These are phyloP conservation scores for Alternaria hordeiaustralica DNA, from an alignment of 2,329 filamentous ascomycete genomes.

Conservation along the genomic window DNA sequence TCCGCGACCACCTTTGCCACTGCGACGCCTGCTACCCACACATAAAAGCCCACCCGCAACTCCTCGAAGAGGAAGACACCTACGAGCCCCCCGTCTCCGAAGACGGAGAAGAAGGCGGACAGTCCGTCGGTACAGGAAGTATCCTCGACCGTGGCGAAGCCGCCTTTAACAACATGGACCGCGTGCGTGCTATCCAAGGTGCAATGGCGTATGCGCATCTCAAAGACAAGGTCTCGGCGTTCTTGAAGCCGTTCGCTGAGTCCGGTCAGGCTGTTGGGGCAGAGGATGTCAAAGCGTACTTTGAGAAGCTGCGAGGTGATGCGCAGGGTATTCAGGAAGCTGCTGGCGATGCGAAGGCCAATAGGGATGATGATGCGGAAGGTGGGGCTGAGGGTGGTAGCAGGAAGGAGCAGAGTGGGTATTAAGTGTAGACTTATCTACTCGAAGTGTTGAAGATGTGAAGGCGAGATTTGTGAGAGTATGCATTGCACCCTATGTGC, in stretches of 20 bases:
- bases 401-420: slow-evolving; percentile 51
- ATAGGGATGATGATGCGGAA: slow-evolving; percentile 28
- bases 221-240: slow-evolving; percentile 93
- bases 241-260: slow-evolving; percentile 92
- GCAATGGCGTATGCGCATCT: slow-evolving; percentile 98
- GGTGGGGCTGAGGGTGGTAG: slow-evolving; percentile 34
- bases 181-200: slow-evolving; percentile 88
- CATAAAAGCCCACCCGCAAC: slow-evolving; percentile 74
- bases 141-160: slow-evolving; percentile 92
- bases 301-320: slow-evolving; percentile 91
- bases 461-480: not conserved
- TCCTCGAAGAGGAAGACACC: slow-evolving; percentile 91
- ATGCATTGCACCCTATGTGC: not conserved
- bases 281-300: slow-evolving; percentile 96
- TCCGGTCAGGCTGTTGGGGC: slow-evolving; percentile 86
- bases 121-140: slow-evolving; percentile 74
- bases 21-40: slow-evolving; percentile 80
- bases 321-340: slow-evolving; percentile 68
- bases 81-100: slow-evolving; percentile 89
- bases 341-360: slow-evolving; percentile 38
- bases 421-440: slow-evolving; percentile 23
- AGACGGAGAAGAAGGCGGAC: slow-evolving; percentile 60
- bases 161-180: slow-evolving; percentile 87
- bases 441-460: not conserved
- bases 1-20: slow-evolving; percentile 82